Evolutionary conservation across 108 stramenopile genomes (phyloP).

Genomic region (Nitzschia sp.): DNA sequence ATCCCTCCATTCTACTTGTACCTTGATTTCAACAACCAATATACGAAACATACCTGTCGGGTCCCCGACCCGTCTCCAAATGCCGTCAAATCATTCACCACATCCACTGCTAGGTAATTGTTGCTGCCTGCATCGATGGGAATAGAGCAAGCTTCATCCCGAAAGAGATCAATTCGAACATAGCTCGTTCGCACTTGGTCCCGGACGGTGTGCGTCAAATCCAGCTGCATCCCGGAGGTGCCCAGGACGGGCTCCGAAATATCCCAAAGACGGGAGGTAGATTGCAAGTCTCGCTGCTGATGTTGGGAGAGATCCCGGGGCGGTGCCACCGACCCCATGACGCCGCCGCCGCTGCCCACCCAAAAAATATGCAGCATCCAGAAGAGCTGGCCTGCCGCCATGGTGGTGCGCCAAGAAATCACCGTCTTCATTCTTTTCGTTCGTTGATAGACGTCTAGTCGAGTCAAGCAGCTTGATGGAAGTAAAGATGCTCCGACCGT

Average conservation of each 20-base stretch:
- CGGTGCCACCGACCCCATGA: too few relatives aligned
- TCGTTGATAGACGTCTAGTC: too few relatives aligned
- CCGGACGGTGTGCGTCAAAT: constrained; percentile 3
- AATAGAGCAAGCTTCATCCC: not conserved
- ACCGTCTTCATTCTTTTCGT: too few relatives aligned
- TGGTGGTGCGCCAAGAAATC: too few relatives aligned
- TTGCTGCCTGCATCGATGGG: not conserved
- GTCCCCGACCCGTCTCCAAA: constrained; percentile 12
- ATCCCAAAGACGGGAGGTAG: not conserved
- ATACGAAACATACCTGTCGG: not conserved
- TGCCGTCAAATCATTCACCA: constrained; percentile 13
- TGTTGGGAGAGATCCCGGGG: too few relatives aligned
- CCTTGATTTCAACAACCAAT: not conserved
- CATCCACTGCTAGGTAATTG: constrained; percentile 1
- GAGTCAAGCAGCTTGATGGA: too few relatives aligned
- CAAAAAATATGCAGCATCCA: too few relatives aligned
- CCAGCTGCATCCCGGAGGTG: constrained; percentile 1
- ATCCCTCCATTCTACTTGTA: too few relatives aligned
- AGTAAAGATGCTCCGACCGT: too few relatives aligned
- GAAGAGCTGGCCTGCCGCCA: too few relatives aligned
- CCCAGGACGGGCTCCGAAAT: constrained; percentile 1
- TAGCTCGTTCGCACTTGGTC: constrained; percentile 7
- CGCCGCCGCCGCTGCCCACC: too few relatives aligned
- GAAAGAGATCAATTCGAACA: constrained; percentile 3
- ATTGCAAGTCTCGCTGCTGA: not conserved